These are phyloP conservation scores for Metrosideros polymorpha DNA, from an alignment of 441 rosid species.

Conservation along the genomic window DNA sequence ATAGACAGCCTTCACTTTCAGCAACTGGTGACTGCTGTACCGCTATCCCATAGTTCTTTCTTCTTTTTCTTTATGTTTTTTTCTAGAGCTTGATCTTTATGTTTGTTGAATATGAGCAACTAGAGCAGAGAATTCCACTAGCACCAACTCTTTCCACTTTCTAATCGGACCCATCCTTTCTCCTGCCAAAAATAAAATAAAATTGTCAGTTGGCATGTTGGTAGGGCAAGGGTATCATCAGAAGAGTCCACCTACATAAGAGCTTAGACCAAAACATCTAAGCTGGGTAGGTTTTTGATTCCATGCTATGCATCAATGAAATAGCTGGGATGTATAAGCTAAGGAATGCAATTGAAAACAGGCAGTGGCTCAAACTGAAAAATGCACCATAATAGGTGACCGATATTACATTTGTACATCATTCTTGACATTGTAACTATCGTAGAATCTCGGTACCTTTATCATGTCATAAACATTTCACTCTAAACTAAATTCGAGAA, in stretches of 20 bases:
- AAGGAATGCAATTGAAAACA: not conserved
- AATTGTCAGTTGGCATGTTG: not conserved
- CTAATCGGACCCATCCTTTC: not conserved
- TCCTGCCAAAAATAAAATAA: not conserved
- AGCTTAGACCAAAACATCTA: not conserved
- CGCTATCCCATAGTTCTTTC: not conserved
- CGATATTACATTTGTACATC: not conserved
- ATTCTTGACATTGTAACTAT: rapidly evolving
- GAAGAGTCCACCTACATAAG: not conserved
- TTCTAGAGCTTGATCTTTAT: not conserved
- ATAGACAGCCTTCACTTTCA: not conserved
- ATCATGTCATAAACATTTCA: not conserved
- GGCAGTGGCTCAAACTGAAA: not conserved
- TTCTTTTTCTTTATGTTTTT: not conserved
- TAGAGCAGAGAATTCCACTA: not conserved
- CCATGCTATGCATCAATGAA: not conserved
- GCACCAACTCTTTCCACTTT: not conserved
- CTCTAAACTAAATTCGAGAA: not conserved
- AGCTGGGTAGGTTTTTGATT: not conserved
- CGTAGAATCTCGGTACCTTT: rapidly evolving
- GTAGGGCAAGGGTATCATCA: not conserved
- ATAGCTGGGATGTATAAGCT: too few species aligned
- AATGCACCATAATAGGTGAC: rapidly evolving
- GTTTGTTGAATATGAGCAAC: not conserved
- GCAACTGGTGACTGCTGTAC: not conserved